Evolutionary conservation across 2,329 filamentous ascomycete species (phyloP).

Genomic region (Xylariaceae sp.): DNA sequence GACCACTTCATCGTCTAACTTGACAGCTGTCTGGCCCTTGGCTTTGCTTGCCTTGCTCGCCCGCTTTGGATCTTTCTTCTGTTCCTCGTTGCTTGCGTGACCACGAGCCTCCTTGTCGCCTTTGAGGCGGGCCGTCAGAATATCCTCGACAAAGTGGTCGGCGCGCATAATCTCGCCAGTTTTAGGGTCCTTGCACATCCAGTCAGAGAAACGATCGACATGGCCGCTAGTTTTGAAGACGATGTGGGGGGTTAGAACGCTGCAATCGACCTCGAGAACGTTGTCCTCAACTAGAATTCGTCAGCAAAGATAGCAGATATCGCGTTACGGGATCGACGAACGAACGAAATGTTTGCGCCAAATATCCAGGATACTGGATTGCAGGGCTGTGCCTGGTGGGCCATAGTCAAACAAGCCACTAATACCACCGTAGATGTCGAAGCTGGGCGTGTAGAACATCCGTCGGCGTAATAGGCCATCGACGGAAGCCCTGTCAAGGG

Average conservation of each 20-base stretch:
- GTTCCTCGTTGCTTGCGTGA: constrained; percentile 72
- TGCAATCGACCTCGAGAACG: constrained; percentile 95
- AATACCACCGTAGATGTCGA: constrained; percentile 93
- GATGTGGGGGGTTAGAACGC: constrained; percentile 88
- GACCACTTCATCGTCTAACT: constrained; percentile 84
- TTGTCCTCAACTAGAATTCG: constrained; percentile 94
- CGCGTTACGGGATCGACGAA: too few relatives aligned
- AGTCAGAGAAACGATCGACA: constrained; percentile 97
- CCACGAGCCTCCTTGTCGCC: constrained; percentile 93
- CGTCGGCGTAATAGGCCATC: constrained; percentile 87
- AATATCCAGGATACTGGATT: constrained; percentile 84
- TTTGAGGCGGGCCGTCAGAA: constrained; percentile 85
- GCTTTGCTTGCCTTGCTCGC: constrained; percentile 97
- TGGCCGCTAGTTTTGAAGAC: constrained; percentile 96
- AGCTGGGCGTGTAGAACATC: constrained; percentile 93
- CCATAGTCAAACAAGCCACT: constrained; percentile 93
- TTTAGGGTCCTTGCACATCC: constrained; percentile 99
- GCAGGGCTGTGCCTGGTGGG: constrained; percentile 83
- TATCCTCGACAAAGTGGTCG: constrained; percentile 94
- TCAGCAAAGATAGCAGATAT: too few relatives aligned
- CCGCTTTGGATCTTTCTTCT: constrained; percentile 70
- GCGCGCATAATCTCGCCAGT: constrained; percentile 95
- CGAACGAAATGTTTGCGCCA: constrained; percentile 95
- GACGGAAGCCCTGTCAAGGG: constrained; percentile 80
- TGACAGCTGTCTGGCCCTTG: constrained; percentile 76